These are phyloP conservation scores for Uromyces viciae-fabae DNA, from an alignment of 1,284 basidiomycete species.

Conservation along the genomic window DNA sequence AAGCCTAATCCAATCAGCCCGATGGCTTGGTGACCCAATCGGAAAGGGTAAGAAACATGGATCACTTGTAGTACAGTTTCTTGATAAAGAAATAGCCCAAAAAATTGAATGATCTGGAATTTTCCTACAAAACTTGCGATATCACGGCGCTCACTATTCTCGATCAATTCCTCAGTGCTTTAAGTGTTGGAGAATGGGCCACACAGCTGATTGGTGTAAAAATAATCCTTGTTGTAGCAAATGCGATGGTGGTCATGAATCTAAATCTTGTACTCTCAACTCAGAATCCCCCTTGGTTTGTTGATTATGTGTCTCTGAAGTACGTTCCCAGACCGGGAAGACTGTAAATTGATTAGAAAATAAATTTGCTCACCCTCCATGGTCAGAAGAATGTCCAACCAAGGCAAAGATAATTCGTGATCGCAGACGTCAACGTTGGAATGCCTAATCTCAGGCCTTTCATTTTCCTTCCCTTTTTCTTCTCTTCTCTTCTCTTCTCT, in stretches of 20 bases:
- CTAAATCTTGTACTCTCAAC: neutral
- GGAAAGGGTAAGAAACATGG: constrained; percentile 3
- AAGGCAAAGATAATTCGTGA: neutral
- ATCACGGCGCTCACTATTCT: neutral
- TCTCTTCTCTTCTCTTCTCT: neutral
- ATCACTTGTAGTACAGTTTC: neutral
- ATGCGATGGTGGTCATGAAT: neutral
- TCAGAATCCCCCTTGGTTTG: neutral
- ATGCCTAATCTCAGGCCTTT: too few relatives aligned
- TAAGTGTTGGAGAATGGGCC: neutral
- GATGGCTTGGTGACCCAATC: neutral
- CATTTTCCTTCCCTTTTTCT: too few relatives aligned
- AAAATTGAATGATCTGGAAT: neutral
- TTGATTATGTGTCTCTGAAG: neutral
- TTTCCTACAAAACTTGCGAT: neutral
- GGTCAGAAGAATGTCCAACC: neutral
- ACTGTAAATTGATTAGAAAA: neutral
- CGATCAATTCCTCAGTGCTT: neutral
- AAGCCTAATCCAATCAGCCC: neutral
- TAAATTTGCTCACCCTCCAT: neutral
- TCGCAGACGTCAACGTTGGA: neutral
- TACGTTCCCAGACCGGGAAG: neutral
- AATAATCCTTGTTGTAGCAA: neutral
- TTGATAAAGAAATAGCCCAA: neutral
- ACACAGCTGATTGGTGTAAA: neutral